Evolutionary conservation across 805 yeast species (phyloP).

Genomic region (Metschnikowia bowlesiae): DNA sequence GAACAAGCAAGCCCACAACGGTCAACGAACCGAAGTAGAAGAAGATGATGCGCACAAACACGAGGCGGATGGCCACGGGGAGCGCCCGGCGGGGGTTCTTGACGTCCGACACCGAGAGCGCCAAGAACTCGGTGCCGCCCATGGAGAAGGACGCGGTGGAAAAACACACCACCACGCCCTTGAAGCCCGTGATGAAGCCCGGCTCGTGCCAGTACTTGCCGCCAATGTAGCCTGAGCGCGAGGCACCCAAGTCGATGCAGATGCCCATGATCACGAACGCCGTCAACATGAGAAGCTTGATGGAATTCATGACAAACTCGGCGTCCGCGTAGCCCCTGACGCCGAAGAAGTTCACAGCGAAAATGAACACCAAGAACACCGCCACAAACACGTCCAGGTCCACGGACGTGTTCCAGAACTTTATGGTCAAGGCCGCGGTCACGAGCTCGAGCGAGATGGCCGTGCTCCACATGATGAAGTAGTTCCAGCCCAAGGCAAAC

Average conservation of each 20-base stretch:
- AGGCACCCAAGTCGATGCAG: constrained; percentile 34
- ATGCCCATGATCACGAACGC: constrained; percentile 42
- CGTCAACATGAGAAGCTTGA: constrained; percentile 35
- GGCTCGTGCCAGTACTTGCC: constrained; percentile 40
- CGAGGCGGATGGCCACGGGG: constrained; percentile 40
- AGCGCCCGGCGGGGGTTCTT: constrained; percentile 36
- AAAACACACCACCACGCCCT: constrained; percentile 38
- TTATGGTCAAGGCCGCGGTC: constrained; percentile 43
- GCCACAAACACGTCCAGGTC: constrained; percentile 56
- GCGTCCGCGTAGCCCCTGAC: constrained; percentile 46
- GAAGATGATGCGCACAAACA: constrained; percentile 34
- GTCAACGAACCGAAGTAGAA: constrained; percentile 39
- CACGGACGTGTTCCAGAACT: constrained; percentile 49
- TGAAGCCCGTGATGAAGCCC: constrained; percentile 34
- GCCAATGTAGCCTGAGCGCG: constrained; percentile 30
- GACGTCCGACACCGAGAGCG: constrained; percentile 37
- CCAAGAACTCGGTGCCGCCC: constrained; percentile 39
- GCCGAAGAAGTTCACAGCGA: constrained; percentile 43
- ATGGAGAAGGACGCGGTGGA: constrained; percentile 39
- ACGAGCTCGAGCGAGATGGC: constrained; percentile 18
- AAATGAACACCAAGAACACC: constrained; percentile 45
- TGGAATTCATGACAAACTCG: constrained; percentile 36
- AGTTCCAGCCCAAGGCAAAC: constrained; percentile 38
- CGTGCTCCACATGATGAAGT: constrained; percentile 27
- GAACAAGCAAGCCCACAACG: constrained; percentile 37